Evolutionary conservation across 768 basidiomycete genomes (phyloP), one percentile per base, ranked within the genome.

Genomic region (Cubamyces sp.): DNA sequence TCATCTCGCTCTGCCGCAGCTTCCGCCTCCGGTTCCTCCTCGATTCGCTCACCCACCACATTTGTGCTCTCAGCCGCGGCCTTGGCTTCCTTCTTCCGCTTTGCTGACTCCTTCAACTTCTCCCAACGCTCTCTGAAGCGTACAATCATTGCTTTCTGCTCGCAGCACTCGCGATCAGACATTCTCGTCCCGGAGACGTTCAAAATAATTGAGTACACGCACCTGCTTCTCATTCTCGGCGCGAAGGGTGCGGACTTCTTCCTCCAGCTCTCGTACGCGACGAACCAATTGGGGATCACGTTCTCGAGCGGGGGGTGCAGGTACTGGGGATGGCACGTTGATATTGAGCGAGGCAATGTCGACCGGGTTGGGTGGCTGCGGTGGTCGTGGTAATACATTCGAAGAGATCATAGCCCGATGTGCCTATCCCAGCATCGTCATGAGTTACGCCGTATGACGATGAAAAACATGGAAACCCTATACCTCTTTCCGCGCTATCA

Each of bases 61-160:
- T 70, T 69, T 18, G 76, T 77, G 18, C 81, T 80, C 9, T 82
- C 83, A 1, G 80, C 83, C 55, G 85, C 86, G 15, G 76, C 80
- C 67, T 82, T 84, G 53, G 87, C 87, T 69, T 91, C 89, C 72
- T 92, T 91, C 77, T 94, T 93, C 62, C 89, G 85, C 74, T 87
- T 92, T 8, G 91, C 89, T 26, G 89, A 90, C 69, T 94, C 93
- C 72, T 94, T 94, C 59, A 94, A 77, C 73, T 92, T 93, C 71
- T 91, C 90, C 92, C 92, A 94, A 42, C 91, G 82, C 75, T 94
- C 92, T 26, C 89, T 84, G 75, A 91, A 94, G 68, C 90, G 88
- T 21, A 81, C 79, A 65, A 93, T 92, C 84, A 92, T 90, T 12
- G 84, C 79, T 86, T 88, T 91, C 92, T 94, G 75, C 61, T 68